Percentiles rank a stretch among this genome's conserved stretches.
Conservation (phyloP, 2,329 filamentous ascomycete genomes). For the Gyromitra esculenta region DNA sequence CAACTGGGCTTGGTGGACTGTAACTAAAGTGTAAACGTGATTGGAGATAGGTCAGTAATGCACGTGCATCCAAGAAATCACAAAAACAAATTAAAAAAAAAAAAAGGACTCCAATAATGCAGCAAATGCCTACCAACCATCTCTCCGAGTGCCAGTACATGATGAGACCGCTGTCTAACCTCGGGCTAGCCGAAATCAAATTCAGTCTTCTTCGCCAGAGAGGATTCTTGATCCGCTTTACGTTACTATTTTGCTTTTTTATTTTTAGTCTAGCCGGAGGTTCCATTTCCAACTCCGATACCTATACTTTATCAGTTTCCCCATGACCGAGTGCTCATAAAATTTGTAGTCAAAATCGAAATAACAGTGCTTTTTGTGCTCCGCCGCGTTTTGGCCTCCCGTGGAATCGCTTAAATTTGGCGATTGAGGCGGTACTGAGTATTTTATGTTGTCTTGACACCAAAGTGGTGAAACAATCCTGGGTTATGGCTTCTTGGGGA, state of each 20-base stretch:
- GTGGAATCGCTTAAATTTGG: conserved; percentile 8
- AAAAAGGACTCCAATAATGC: conserved; percentile 22
- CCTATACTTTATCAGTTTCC: conserved; percentile 8
- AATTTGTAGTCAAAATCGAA: conserved; percentile 11
- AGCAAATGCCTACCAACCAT: conserved; percentile 36
- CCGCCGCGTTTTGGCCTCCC: not conserved
- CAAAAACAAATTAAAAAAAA: conserved; percentile 48
- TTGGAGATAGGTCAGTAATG: conserved; percentile 40
- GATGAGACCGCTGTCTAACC: conserved; percentile 42
- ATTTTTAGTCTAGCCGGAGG: not conserved
- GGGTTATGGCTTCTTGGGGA: not conserved
- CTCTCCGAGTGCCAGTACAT: conserved; percentile 47
- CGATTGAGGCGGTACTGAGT: not conserved
- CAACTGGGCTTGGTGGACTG: conserved; percentile 23
- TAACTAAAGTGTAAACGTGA: conserved; percentile 23
- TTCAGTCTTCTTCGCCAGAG: not conserved
- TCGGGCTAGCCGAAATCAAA: conserved; percentile 4
- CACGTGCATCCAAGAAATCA: conserved; percentile 35
- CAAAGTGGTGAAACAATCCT: not conserved
- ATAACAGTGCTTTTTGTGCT: not conserved
- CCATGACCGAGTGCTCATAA: not conserved
- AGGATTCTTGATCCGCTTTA: conserved; percentile 16
- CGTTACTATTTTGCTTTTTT: conserved; percentile 19
- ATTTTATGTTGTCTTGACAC: not conserved
- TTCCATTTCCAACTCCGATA: conserved; percentile 12